Evolutionary conservation across 2,329 filamentous ascomycete species (phyloP), one percentile per base, ranked within the genome.

Genomic region (Alternaria infectoria): DNA sequence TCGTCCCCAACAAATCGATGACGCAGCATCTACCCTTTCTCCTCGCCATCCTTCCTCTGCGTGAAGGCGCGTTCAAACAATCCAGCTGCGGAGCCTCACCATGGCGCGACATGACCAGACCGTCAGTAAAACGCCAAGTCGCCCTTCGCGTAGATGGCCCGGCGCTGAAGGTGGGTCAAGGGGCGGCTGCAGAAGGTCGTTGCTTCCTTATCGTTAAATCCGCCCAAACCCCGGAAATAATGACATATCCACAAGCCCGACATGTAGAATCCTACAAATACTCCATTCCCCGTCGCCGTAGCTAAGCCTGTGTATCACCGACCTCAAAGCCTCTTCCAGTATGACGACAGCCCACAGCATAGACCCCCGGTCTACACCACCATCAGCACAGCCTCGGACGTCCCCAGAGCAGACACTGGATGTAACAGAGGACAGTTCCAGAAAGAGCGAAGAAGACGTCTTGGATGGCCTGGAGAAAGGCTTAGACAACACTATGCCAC

Each of bases 191-290:
- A 17, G 50, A 44, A 52, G 54, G 51, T 46, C 30, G 17, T 43
- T 54, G 11, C 28, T 17, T 21, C n/a, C 10, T 32, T 7, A 45
- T 49, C 50, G 21, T 56, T 62, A 59, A 60, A 46, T 56, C 44
- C 60, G 56, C 30, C 17, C 25, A 54, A 50, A 40, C 11, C 56
- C 64, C 66, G 63, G 61, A 32, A 62, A 68, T 68, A 68, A 68
- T n/a, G 26, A 45, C 44, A 54, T 36, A 44, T 54, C 28, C 44
- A 54, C 17, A 12, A 32, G 19, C 23, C 50, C 47, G 54, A 25
- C 15, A 32, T 12, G 36, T 30, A 44, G 15, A 50, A 23, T 21
- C 15, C 25, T 66, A 66, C 50, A 61, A 64, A 62, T 61, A 59
- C 25, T 43, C 19, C 19, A 46, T 43, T 26, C n/a, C 51, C 26